Base-by-base conservation (phyloP, 73 alveolate genomes). In the Urostyla sp. region DNA sequence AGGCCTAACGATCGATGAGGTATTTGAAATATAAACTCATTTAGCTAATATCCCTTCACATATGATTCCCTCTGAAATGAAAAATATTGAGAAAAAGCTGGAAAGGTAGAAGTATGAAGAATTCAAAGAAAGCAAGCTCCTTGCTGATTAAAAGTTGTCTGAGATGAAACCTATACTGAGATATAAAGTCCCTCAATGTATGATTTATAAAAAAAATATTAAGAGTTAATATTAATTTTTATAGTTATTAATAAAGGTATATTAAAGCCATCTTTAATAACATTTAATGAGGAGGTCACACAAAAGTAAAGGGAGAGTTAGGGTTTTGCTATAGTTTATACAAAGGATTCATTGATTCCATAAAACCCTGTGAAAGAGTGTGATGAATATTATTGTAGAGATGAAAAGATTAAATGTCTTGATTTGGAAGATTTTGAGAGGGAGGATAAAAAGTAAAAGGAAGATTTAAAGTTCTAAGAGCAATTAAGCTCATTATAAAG, bases 11-110 rank as follows among this genome's bases (percentile, higher is more conserved):
- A 34, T 26, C 3, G 80, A 77, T 16, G 88, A 77, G 37, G 72
- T 77, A 23, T 2, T 16, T 18, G 80, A 44, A 36, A 38, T 77
- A 24, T 36, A 77, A 23, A 51, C 34, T 57, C 79, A 59, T 57
- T 52, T 77, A 2, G 80, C 72, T 16, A 59, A 77, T 60, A 80
- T 77, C 13, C 88, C 88, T 28, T 15, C 72, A 21, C 80, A 57
- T 45, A 35, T 43, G 80, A 77, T 77, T 3, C 75, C 72, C 16
- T 38, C 54, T 16, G 88, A 77, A 36, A 37, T 77, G 34, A 77
- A 77, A 36, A 57, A 32, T 53, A 57, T 77, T 11, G 88, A 77
- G 60, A 58, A 45, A 73, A 57, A 58, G 31, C 50, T 77, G 20
- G 88, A 77, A 20, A 20, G 72, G 1, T 15, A 59, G 59, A 77